Conservation (phyloP, 257 asterid species). For the Penstemon eatonii region DNA sequence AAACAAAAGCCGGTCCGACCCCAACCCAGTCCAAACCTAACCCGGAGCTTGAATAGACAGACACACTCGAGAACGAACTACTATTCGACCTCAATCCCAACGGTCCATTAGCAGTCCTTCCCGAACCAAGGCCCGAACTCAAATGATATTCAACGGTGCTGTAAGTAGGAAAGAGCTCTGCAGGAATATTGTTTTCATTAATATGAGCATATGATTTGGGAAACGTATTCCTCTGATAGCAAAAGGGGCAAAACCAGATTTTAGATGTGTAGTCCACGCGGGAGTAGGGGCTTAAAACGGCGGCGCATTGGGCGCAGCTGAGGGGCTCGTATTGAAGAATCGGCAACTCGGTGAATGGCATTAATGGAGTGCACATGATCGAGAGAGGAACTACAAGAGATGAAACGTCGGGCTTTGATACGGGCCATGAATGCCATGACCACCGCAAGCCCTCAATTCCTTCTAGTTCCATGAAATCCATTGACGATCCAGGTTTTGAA, state of each 20-base stretch:
- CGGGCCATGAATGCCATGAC: slow-evolving; percentile 99
- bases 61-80: slow-evolving; percentile 47
- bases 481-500: slow-evolving; percentile 23
- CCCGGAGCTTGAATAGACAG: slow-evolving; percentile 42
- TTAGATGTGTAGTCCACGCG: slow-evolving; percentile 73
- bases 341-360: slow-evolving; percentile 76
- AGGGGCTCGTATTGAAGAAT: slow-evolving; percentile 74
- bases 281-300: slow-evolving; percentile 82
- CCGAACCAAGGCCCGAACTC: slow-evolving; percentile 34
- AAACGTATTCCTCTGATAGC: slow-evolving; percentile 65
- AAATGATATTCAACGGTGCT: slow-evolving; percentile 86
- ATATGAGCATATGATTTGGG: slow-evolving; percentile 66
- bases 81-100: slow-evolving; percentile 43
- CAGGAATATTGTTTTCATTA: slow-evolving; percentile 77
- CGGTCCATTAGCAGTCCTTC: slow-evolving; percentile 40
- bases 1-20: slow-evolving; percentile 73
- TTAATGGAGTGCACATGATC: slow-evolving; percentile 76
- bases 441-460: slow-evolving; percentile 95
- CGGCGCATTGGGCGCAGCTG: slow-evolving; percentile 65
- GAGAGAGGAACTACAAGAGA: slow-evolving; percentile 79
- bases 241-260: slow-evolving; percentile 83
- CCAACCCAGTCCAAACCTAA: slow-evolving; percentile 47
- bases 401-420: slow-evolving; percentile 59
- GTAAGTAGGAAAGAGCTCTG: slow-evolving; percentile 95
- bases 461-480: slow-evolving; percentile 95